Evolutionary conservation across 805 yeast species (phyloP), one percentile per base, ranked within the genome.

Genomic region (Yamadazyma sp.): DNA sequence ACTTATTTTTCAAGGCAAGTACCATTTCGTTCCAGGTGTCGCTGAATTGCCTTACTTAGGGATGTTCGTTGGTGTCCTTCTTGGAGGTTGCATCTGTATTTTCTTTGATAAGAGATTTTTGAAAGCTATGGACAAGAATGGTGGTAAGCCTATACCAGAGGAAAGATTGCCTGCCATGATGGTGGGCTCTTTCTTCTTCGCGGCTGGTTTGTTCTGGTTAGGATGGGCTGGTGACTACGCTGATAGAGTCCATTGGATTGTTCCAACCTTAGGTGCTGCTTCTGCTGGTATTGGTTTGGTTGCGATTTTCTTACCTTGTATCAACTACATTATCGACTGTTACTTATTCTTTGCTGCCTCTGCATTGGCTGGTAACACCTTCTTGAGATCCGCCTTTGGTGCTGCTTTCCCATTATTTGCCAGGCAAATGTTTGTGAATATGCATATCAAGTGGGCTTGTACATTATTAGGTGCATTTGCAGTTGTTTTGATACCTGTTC

Each of bases 211-310:
- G 45, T 71, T 88, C 52, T 84, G 95, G 95, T 71, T 89, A 58
- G 77, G 85, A 40, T 89, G 96, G 96, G 68, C 91, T 7, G 96
- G 95, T 55, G 74, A 77, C 46, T 89, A 80, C 60, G 81, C 76
- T 33, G 60, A 80, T 23, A 60, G 61, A n/a, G 77, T 86, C 25
- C 95, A 82, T 55, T 89, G 91, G 91, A 81, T 80, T 30, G 83
- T 80, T 5, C 70, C 79, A n/a, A 65, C 67, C 6, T 48, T 74
- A 14, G 70, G 76, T 37, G 77, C 78, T 3, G 54, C 64, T 1
- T 52, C 53, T 31, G 45, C 59, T 36, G 71, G 70, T 15, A 46
- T 50, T 44, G 83, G 83, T 7, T 69, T 78, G 45, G 59, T 79
- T 36, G 63, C 72, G 31, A 72, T 77, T 33, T 80, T 80, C 67